Percentiles rank a stretch among this genome's conserved stretches.
Conservation (phyloP, 768 basidiomycete species). For the Plicaturopsis crispa region DNA sequence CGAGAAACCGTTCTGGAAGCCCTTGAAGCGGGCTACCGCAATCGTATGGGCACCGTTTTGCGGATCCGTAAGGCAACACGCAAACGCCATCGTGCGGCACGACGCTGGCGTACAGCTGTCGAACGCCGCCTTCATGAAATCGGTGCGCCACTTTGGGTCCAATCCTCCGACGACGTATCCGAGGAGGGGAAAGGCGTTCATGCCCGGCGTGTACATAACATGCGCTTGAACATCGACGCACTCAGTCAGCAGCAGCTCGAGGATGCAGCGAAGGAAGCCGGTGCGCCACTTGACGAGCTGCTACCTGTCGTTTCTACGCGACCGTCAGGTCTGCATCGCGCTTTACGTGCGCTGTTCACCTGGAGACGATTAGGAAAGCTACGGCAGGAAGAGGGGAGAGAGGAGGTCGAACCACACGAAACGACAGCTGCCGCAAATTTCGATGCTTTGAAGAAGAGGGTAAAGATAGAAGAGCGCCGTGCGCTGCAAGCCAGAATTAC, state of each 20-base stretch:
- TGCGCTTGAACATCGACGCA: slow-evolving; percentile 58
- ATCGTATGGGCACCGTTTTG: slow-evolving; percentile 40
- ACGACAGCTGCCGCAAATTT: slow-evolving; percentile 21
- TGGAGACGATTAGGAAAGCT: too few species aligned
- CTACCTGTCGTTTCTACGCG: slow-evolving; percentile 29
- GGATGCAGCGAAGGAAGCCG: slow-evolving; percentile 60
- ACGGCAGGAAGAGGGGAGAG: background rate
- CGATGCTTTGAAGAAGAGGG: slow-evolving; percentile 18
- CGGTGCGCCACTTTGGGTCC: slow-evolving; percentile 47
- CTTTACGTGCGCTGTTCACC: too few species aligned
- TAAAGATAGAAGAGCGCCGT: slow-evolving; percentile 39
- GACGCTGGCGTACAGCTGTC: slow-evolving; percentile 55
- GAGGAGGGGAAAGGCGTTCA: slow-evolving; percentile 3
- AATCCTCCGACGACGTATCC: slow-evolving; percentile 19
- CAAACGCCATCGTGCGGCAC: slow-evolving; percentile 35
- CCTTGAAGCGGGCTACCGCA: slow-evolving; percentile 56
- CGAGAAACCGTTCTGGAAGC: slow-evolving; percentile 71
- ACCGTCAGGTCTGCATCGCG: too few species aligned
- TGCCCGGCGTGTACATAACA: slow-evolving; percentile 9
- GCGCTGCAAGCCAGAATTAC: slow-evolving; percentile 50
- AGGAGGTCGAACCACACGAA: slow-evolving; percentile 5
- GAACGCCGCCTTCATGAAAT: slow-evolving; percentile 50
- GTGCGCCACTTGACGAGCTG: slow-evolving; percentile 47
- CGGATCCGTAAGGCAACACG: slow-evolving; percentile 34
- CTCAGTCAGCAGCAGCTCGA: slow-evolving; percentile 49